phyloP scores from a whole-genome alignment of 257 asterid genomes.

The Verbena officinalis region DNA sequence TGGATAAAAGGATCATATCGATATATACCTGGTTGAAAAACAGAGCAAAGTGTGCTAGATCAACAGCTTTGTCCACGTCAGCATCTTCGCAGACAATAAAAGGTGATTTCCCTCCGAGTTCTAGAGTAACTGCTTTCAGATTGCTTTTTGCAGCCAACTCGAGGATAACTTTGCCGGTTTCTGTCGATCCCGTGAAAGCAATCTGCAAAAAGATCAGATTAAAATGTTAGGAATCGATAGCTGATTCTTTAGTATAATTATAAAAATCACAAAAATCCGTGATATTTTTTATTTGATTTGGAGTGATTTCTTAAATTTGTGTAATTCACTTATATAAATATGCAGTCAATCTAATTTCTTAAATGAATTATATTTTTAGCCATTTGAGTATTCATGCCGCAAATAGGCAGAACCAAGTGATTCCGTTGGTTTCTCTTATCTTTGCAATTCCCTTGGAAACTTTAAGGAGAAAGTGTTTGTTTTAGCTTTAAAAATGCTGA shows the following conservation, averaged over 20 bases:
- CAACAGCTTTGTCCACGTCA: conserved; percentile 87
- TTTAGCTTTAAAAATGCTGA: too few relatives aligned
- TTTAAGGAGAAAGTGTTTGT: too few relatives aligned
- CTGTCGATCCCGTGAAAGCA: conserved; percentile 98
- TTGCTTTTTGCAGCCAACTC: conserved; percentile 86
- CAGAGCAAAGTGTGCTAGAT: conserved; percentile 87
- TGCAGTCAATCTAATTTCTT: too few relatives aligned
- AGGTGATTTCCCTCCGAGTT: conserved; percentile 99
- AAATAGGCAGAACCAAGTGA: too few relatives aligned
- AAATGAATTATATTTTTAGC: too few relatives aligned
- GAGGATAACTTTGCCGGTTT: conserved; percentile 75
- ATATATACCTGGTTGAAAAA: conserved; percentile 86
- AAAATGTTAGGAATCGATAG: background rate
- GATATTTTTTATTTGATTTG: too few relatives aligned
- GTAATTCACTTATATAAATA: too few relatives aligned
- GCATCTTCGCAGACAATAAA: conserved; percentile 97
- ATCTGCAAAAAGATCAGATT: conserved; percentile 48
- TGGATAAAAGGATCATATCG: conserved; percentile 9
- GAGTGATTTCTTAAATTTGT: too few relatives aligned
- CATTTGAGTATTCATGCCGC: too few relatives aligned
- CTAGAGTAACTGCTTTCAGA: conserved; percentile 93
- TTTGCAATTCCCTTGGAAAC: too few relatives aligned
- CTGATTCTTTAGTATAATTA: background rate
- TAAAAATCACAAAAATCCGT: too few relatives aligned
- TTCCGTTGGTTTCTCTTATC: too few relatives aligned